phyloP scores from a whole-genome alignment of 2,329 filamentous ascomycete species.

The Hortaea sp. region DNA sequence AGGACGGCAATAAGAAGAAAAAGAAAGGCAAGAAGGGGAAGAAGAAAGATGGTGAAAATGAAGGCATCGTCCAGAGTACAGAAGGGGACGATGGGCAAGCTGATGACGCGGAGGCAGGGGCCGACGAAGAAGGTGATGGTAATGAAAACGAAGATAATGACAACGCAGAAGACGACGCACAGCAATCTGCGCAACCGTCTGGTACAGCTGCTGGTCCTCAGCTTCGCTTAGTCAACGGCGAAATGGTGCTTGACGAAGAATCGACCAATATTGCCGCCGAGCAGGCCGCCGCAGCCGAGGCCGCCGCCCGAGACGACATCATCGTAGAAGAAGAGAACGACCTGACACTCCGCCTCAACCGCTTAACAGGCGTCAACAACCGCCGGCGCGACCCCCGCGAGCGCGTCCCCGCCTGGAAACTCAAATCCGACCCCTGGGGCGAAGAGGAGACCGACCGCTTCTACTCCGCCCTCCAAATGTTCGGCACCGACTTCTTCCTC shows the following conservation, averaged over 20 bases:
- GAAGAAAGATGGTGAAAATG: background rate
- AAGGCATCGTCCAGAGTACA: conserved; percentile 7
- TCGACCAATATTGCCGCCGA: conserved; percentile 52
- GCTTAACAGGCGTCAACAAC: conserved; percentile 57
- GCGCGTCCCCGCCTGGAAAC: conserved; percentile 30
- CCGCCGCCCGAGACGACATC: background rate
- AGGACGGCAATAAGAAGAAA: conserved; percentile 3
- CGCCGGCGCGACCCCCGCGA: conserved; percentile 39
- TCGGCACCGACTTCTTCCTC: conserved; percentile 75
- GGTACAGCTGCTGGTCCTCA: conserved; percentile 8
- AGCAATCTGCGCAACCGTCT: background rate
- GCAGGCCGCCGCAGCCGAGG: conserved; percentile 42
- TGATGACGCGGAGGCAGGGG: conserved; percentile 2
- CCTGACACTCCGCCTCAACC: conserved; percentile 61
- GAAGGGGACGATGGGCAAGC: conserved; percentile 12
- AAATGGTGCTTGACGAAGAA: conserved; percentile 60
- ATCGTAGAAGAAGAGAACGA: conserved; percentile 60
- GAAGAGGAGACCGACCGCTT: conserved; percentile 63
- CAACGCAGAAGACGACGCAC: conserved; percentile 5
- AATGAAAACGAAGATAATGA: conserved; percentile 15
- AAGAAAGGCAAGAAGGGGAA: background rate
- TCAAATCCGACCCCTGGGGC: conserved; percentile 57
- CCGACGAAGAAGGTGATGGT: conserved; percentile 5
- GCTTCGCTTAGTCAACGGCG: conserved; percentile 58
- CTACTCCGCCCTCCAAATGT: conserved; percentile 64